Base-by-base conservation (phyloP, 2,329 filamentous ascomycete genomes). In the Hymenoscyphus occultus region DNA sequence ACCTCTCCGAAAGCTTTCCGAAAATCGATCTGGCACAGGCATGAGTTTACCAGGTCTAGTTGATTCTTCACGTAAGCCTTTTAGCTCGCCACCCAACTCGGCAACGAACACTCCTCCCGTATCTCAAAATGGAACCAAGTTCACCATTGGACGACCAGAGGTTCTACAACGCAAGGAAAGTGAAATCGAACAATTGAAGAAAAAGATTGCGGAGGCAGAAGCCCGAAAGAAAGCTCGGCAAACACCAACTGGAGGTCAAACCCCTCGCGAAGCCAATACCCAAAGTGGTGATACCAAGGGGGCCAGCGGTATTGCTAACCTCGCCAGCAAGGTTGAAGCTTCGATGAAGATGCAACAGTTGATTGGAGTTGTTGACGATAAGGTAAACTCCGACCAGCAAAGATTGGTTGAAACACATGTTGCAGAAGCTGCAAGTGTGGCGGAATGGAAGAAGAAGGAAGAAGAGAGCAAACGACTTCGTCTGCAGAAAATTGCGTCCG, bases 181-280 rank as follows among this genome's bases (percentile, higher is more conserved):
- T 64, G 81, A 84, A 68, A 89, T 90, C 39, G 83, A 87, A 70
- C 80, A 83, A 61, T 83, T 88, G 78, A 87, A 85, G 72, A 58
- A 73, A 61, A 75, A 71, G 63, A 77, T 78, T 57, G 72, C 71
- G 12, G 69, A 74, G 64, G 70, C 70, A n/a, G 75, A 76, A 65
- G 70, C 70, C 39, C 65, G 68, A 59, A 73, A 72, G 56, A 74
- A 67, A 59, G 70, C 68, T 60, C 69, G 69, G 28, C 68, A 72
- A 65, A 70, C 65, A 59, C 68, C 69, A 19, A 75, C 70, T 60
- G 72, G 74, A 1, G 61, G 70, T 19, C 69, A 68, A 51, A 75
- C 74, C 5, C 74, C 74, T 51, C 67, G 65, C 16, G 59, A 60
- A 7, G 64, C 62, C 22, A 68, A 72, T 9, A 56, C 59, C 7